phyloP scores from a whole-genome alignment of 2,329 filamentous ascomycete genomes.

The Bipolaris zeicola region DNA sequence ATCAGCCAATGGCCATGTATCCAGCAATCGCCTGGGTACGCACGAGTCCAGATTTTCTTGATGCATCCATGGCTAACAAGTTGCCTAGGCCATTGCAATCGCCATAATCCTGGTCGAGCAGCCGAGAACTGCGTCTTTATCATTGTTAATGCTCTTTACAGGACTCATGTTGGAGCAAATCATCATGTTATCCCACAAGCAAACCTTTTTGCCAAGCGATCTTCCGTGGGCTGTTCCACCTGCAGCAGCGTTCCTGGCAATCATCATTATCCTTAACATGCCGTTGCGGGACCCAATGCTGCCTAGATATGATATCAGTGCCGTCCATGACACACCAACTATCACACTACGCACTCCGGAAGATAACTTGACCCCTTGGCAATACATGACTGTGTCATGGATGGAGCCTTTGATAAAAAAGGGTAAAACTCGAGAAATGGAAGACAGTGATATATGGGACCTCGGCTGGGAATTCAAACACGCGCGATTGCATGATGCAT shows the following conservation, averaged over 20 bases:
- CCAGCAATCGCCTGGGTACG: conserved; percentile 45
- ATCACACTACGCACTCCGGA: conserved; percentile 73
- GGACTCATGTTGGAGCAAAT: conserved; percentile 45
- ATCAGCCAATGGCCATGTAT: conserved; percentile 28
- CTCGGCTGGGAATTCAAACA: conserved; percentile 84
- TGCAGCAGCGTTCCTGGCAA: conserved; percentile 53
- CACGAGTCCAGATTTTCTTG: neutral
- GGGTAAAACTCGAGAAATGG: conserved; percentile 68
- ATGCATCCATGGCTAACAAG: conserved; percentile 16
- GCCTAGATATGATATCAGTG: conserved; percentile 63
- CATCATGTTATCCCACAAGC: conserved; percentile 35
- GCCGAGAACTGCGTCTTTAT: conserved; percentile 51
- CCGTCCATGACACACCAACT: conserved; percentile 61
- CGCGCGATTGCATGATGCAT: conserved; percentile 71
- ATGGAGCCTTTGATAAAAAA: conserved; percentile 73
- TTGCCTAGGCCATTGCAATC: conserved; percentile 41
- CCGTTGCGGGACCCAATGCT: conserved; percentile 68
- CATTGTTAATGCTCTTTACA: conserved; percentile 47
- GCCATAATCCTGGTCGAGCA: conserved; percentile 47
- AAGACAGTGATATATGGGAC: conserved; percentile 82
- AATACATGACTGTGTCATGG: conserved; percentile 87
- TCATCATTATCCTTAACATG: conserved; percentile 67
- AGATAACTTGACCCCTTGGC: conserved; percentile 78
- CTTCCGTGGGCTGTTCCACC: conserved; percentile 43
- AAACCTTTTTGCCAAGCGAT: conserved; percentile 38